Evolutionary conservation across 2,329 filamentous ascomycete genomes (phyloP).

Genomic region (Penicillium brasilianum): DNA sequence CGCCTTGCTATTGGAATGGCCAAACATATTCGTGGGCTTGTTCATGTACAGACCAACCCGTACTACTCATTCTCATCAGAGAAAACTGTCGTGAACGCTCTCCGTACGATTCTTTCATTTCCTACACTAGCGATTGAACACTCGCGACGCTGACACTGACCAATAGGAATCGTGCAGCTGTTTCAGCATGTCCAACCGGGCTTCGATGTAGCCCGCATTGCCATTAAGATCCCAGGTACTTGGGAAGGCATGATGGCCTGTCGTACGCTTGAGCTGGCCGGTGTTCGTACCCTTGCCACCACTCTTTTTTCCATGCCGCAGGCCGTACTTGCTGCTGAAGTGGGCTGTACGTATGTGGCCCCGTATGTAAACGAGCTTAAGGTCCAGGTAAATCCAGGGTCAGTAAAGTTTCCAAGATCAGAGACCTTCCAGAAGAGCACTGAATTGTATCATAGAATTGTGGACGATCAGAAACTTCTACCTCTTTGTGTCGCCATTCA

Average conservation of each 20-base stretch:
- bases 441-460: constrained; percentile 25
- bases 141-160: not conserved
- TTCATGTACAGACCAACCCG: constrained; percentile 67
- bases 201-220: constrained; percentile 58
- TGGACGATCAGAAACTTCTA: constrained; percentile 44
- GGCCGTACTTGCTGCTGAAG: constrained; percentile 62
- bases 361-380: constrained; percentile 69
- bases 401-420: not conserved
- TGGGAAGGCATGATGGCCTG: constrained; percentile 69
- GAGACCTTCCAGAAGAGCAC: not conserved
- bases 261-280: constrained; percentile 56
- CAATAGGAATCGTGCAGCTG: constrained; percentile 57
- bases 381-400: constrained; percentile 61
- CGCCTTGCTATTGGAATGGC: constrained; percentile 59
- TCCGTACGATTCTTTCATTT: constrained; percentile 46
- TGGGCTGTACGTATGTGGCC: constrained; percentile 65
- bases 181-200: constrained; percentile 52
- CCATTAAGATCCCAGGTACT: constrained; percentile 67
- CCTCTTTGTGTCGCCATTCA: constrained; percentile 59
- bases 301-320: constrained; percentile 68
- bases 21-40: constrained; percentile 55
- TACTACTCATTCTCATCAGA: constrained; percentile 57
- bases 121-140: not conserved
- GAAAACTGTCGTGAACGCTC: constrained; percentile 58
- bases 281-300: constrained; percentile 66